Evolutionary conservation across 176 grass and related monocot species (phyloP), one percentile per base, ranked within the genome.

Genomic region (Eleusine coracana): DNA sequence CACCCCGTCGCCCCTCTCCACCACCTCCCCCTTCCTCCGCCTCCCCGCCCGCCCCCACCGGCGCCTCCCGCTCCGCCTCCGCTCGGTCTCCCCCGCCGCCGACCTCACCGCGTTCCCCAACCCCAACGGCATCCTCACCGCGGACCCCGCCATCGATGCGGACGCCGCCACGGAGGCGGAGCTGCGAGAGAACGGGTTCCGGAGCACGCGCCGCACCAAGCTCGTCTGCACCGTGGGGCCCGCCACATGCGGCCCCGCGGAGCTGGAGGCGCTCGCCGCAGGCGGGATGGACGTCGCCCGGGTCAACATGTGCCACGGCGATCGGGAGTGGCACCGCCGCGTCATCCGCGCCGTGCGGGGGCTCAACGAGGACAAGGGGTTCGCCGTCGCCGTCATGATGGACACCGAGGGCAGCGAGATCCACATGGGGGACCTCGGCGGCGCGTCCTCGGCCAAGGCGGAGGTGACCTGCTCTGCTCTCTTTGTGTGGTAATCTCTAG

Each of bases 341-440:
- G 96, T 92, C 55, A 92, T 99, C 71, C 87, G 86, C 41, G 87
- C 84, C 31, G 93, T 99, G 45, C 69, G 96, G 20, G 77, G 88
- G 69, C 89, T 99, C 77, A 99, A 99, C 74, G 96, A 99, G 74
- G 96, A 99, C 77, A 99, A 96, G 23, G 96, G 96, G 0, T 96
- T 88, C 58, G 93, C 93, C 21, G 87, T 99, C 67, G 93, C 93
- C 56, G 87, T 99, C 54, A 99, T 99, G 96, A 93, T 99, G 93
- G 96, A 99, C 70, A 99, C 96, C 3, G 93, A 99, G 90, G 96
- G 96, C 56, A 96, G 93, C 69, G 96, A 99, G 83, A 99, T 99
- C 74, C 93, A 96, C 79, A 96, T 99, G 96, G 96, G 96, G 0
- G 93, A 96, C 87, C 93, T 99, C 64, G 96, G 96, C 23, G 93